Base-by-base conservation (phyloP, 495 filamentous ascomycete genomes). In the Xylaria longipes region DNA sequence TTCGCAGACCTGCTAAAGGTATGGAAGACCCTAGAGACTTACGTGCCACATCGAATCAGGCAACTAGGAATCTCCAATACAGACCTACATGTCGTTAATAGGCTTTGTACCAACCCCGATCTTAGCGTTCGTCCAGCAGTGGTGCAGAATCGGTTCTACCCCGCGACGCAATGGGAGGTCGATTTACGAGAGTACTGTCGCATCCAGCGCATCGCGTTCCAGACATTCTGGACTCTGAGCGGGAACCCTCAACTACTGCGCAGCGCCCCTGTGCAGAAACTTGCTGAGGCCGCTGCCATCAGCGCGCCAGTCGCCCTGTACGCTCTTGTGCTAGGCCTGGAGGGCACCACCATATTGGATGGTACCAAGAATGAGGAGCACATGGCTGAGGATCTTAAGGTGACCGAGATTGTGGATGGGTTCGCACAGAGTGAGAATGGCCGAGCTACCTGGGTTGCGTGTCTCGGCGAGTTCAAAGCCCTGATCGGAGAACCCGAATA, bases 161-260 rank as follows among this genome's bases (percentile, higher is more conserved):
- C 81, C 2, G 83, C 79, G 2, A 91, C 88, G 5, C 70, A 76
- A 6, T 95, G 87, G 78, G 93, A 95, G 69, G 76, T 83, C 1
- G 77, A 83, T 2, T 72, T 94, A 9, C 86, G 93, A 12, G 76
- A 76, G 0, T 95, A 90, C 77, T 94, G 91, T 75, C 80, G 82
- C 17, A 84, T 87, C 43, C 80, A 86, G 8, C 82, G 82, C 31
- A 89, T 93, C 46, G 76, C 85, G 20, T 95, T 94, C 75, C 92
- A 95, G 77, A 86, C 88, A 27, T 95, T 94, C 81, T 94, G 93
- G 93, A 94, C 91, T 1, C 76, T 96, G 77, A 92, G 89, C 0
- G 93, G 87, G 0, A 95, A 96, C 72, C 71, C 71, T 8, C 79
- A 85, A 20, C 82, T 94, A 56, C 68, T 90, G 37, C 83, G 75